Percentiles rank a stretch among this genome's conserved stretches.
Conservation (phyloP, 148 eudicot genomes). For the Polygonum maritimum region DNA sequence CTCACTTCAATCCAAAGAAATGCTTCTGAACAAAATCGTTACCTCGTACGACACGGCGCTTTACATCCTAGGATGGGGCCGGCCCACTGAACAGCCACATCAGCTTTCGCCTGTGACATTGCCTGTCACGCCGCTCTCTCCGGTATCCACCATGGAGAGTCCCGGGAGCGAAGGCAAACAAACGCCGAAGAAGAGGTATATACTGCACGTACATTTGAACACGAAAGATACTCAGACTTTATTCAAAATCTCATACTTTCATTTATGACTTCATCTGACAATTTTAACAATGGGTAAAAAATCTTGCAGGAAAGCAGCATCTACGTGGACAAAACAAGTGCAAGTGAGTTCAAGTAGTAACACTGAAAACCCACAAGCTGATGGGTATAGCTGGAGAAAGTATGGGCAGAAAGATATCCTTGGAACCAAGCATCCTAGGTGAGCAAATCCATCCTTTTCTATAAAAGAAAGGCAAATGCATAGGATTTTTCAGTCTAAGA, state of each 20-base stretch:
- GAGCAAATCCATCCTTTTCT: slow-evolving; percentile 14
- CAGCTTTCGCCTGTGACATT: slow-evolving; percentile 25
- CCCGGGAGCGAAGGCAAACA: slow-evolving; percentile 24
- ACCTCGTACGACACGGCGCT: slow-evolving; percentile 67
- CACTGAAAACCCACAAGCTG: slow-evolving; percentile 55
- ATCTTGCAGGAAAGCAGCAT: slow-evolving; percentile 53
- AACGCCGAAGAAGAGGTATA: slow-evolving; percentile 57
- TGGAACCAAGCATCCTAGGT: slow-evolving; percentile 89
- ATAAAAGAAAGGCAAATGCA: neutral
- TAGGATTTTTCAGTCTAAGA: neutral
- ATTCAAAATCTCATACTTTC: too few relatives aligned
- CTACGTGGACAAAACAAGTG: slow-evolving; percentile 64
- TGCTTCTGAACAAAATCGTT: slow-evolving; percentile 39
- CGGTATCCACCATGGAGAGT: slow-evolving; percentile 42
- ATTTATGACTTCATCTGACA: neutral
- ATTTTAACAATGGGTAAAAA: neutral
- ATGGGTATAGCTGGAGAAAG: slow-evolving; percentile 90
- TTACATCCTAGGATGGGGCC: slow-evolving; percentile 38
- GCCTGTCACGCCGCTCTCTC: slow-evolving; percentile 31
- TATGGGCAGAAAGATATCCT: slow-evolving; percentile 94
- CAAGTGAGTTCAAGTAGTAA: slow-evolving; percentile 36
- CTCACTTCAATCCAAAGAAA: slow-evolving; percentile 26
- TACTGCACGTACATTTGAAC: neutral
- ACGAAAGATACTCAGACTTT: neutral
- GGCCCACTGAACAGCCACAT: slow-evolving; percentile 28